These are phyloP conservation scores for Pascua guehoae DNA, from an alignment of 1,284 basidiomycete species.

Conservation along the genomic window DNA sequence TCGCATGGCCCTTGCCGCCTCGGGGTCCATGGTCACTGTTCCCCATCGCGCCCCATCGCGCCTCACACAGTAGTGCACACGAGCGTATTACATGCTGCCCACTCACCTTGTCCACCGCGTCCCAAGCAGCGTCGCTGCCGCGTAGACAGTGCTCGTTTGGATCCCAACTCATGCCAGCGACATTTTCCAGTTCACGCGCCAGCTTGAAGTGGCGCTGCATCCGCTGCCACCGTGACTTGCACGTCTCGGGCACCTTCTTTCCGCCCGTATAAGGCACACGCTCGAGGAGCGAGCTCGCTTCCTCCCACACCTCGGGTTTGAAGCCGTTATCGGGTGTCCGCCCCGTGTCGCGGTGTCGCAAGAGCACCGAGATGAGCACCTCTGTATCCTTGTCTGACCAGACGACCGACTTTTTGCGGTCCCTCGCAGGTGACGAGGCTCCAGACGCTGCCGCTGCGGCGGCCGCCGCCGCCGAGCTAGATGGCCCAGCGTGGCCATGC, in stretches of 20 bases:
- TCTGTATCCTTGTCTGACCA: conserved; percentile 41
- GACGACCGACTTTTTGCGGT: conserved; percentile 41
- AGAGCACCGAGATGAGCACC: conserved; percentile 27
- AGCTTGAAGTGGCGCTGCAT: conserved; percentile 42
- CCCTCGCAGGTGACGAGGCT: conserved; percentile 11
- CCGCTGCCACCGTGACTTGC: conserved; percentile 44
- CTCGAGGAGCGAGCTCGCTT: conserved; percentile 28
- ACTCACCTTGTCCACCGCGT: conserved; percentile 26
- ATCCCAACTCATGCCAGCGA: conserved; percentile 36
- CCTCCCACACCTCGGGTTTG: conserved; percentile 42
- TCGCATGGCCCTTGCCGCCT: too few species aligned
- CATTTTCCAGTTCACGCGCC: conserved; percentile 28
- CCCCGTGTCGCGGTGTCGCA: conserved; percentile 32
- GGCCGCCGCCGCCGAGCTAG: too few species aligned
- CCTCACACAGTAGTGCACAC: too few species aligned
- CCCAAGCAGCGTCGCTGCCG: conserved; percentile 32
- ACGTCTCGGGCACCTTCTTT: conserved; percentile 43
- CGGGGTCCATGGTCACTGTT: too few species aligned
- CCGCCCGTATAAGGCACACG: conserved; percentile 31
- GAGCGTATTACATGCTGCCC: too few species aligned
- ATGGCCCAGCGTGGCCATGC: too few species aligned
- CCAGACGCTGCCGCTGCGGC: neutral
- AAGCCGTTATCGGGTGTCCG: conserved; percentile 44
- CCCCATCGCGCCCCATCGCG: too few species aligned
- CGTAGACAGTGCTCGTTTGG: conserved; percentile 22